phyloP scores from a whole-genome alignment of 2,329 filamentous ascomycete genomes.

The Fusarium sambucinum region DNA sequence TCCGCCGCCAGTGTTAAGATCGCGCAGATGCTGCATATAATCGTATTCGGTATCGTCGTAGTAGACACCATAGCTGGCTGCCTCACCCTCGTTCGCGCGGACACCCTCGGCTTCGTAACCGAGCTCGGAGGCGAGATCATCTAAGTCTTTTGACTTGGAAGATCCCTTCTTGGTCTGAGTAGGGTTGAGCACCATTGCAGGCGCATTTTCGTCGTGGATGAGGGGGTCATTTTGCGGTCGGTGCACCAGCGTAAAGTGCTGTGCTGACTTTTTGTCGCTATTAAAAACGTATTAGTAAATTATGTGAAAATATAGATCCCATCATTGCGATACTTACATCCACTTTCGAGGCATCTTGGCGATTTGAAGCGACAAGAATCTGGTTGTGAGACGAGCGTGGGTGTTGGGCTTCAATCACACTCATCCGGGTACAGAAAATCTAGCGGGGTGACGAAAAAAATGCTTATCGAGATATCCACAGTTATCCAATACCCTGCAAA shows the following conservation, averaged over 20 bases:
- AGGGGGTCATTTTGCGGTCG: conserved; percentile 97
- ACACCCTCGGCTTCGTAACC: conserved; percentile 74
- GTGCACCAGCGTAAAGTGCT: conserved; percentile 94
- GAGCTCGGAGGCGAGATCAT: conserved; percentile 82
- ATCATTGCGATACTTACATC: conserved; percentile 13
- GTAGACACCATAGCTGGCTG: conserved; percentile 92
- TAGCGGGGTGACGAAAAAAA: conserved; percentile 49
- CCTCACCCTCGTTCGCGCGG: conserved; percentile 93
- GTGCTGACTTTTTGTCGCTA: conserved; percentile 88
- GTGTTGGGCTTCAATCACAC: conserved; percentile 48
- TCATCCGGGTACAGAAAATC: conserved; percentile 49
- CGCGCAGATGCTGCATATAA: conserved; percentile 99
- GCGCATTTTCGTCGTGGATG: conserved; percentile 90
- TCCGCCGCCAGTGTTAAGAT: conserved; percentile 79
- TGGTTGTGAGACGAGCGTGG: conserved; percentile 31
- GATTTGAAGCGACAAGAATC: conserved; percentile 35
- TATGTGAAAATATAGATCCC: too few relatives aligned
- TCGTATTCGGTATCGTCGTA: conserved; percentile 97
- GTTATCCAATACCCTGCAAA: conserved; percentile 40
- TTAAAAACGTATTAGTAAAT: conserved; percentile 22
- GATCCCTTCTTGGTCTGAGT: conserved; percentile 58
- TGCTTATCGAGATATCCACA: conserved; percentile 47
- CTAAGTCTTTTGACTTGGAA: conserved; percentile 72
- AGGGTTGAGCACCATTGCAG: conserved; percentile 89
- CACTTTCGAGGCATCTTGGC: conserved; percentile 66